Conservation (phyloP, 306 rosid species). For the Casuarina equisetifolia region DNA sequence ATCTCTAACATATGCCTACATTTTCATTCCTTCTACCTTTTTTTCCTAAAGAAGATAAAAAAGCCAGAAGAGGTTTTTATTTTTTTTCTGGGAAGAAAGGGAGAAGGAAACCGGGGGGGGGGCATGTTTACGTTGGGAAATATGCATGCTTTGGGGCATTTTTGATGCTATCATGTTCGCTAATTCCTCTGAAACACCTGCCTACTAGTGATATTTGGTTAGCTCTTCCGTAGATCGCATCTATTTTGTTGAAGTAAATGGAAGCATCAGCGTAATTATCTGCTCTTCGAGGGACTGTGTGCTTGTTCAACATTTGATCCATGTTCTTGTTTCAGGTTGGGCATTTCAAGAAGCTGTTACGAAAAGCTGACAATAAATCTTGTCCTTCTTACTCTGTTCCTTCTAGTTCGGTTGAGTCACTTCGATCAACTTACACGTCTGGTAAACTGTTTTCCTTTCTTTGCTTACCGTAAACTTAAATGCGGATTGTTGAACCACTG, state of each 20-base stretch:
- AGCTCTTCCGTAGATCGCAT: neutral
- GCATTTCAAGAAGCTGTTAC: slow-evolving; percentile 75
- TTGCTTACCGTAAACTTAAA: neutral
- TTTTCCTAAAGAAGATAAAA: neutral
- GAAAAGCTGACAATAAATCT: slow-evolving; percentile 70
- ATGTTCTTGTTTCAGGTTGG: slow-evolving; percentile 51
- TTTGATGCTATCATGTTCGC: neutral
- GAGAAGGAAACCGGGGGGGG: too few species aligned
- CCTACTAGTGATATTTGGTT: neutral
- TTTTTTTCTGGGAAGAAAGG: too few species aligned
- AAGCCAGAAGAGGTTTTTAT: neutral
- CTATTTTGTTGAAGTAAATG: neutral
- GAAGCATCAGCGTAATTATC: neutral
- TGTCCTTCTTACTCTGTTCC: slow-evolving; percentile 52
- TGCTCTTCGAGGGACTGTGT: neutral
- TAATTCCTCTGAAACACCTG: neutral
- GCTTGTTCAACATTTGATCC: slow-evolving; percentile 15
- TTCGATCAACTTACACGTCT: slow-evolving; percentile 51
- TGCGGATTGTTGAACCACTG: neutral
- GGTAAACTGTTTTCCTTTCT: slow-evolving; percentile 48
- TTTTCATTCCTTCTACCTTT: neutral
- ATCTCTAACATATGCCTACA: neutral
- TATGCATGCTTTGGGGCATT: neutral
- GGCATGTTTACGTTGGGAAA: neutral
- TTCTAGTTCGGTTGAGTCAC: slow-evolving; percentile 58